Evolutionary conservation across 1,284 basidiomycete species (phyloP).

Genomic region (Naganishia sp.): DNA sequence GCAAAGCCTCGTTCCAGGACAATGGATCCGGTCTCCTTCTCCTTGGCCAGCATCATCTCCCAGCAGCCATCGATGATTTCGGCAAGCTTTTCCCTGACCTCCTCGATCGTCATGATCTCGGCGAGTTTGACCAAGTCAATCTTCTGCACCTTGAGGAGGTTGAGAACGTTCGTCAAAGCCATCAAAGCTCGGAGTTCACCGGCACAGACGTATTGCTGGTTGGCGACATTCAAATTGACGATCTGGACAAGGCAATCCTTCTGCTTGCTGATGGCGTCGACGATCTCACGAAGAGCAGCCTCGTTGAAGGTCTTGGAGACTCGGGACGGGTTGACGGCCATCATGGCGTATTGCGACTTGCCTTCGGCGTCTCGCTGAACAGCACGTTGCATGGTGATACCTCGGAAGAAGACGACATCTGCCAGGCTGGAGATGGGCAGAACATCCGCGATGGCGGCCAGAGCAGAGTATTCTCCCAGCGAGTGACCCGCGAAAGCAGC

Average conservation of each 20-base stretch:
- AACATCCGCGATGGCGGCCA: conserved; percentile 95
- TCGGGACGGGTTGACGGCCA: conserved; percentile 93
- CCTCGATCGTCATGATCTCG: conserved; percentile 52
- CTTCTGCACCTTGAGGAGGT: conserved; percentile 95
- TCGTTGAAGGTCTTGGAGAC: conserved; percentile 93
- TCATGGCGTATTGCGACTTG: conserved; percentile 97
- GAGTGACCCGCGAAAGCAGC: conserved; percentile 97
- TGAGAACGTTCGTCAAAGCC: conserved; percentile 91
- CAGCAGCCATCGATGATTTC: conserved; percentile 87
- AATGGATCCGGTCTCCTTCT: conserved; percentile 78
- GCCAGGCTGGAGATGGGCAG: conserved; percentile 93
- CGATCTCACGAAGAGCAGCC: conserved; percentile 84
- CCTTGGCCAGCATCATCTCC: conserved; percentile 69
- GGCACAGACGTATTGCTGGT: conserved; percentile 89
- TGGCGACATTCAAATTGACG: conserved; percentile 89
- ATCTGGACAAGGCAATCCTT: conserved; percentile 87
- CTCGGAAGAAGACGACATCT: conserved; percentile 98
- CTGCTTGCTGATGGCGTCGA: conserved; percentile 77
- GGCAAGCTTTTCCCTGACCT: conserved; percentile 63
- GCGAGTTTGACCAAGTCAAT: conserved; percentile 88
- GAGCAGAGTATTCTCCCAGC: conserved; percentile 94
- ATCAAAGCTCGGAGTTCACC: conserved; percentile 92
- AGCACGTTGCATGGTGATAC: conserved; percentile 98
- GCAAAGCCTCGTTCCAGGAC: conserved; percentile 94
- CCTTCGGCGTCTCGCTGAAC: conserved; percentile 91